Percentiles rank a stretch among this genome's conserved stretches.
phyloP scores from a whole-genome alignment of 1,284 basidiomycete genomes.

The Flammula alnicola region DNA sequence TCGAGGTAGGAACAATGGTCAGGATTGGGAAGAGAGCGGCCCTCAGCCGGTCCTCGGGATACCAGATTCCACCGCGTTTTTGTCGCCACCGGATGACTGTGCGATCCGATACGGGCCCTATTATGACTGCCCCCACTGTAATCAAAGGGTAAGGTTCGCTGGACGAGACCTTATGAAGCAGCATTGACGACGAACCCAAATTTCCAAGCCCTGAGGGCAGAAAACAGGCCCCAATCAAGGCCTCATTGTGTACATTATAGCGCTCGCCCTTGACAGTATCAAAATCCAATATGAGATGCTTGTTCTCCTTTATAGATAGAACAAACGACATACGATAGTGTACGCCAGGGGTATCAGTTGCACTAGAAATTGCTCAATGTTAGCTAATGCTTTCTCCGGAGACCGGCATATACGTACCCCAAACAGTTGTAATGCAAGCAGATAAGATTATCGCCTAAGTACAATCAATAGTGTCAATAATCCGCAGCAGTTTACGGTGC shows the following conservation, averaged over 20 bases:
- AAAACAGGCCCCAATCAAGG: constrained; percentile 39
- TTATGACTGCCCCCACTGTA: constrained; percentile 35
- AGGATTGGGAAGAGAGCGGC: constrained; percentile 24
- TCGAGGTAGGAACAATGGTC: constrained; percentile 23
- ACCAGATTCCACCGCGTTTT: constrained; percentile 31
- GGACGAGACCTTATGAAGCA: background rate
- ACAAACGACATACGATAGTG: constrained; percentile 25
- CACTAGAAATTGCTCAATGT: constrained; percentile 19
- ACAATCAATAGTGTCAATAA: background rate
- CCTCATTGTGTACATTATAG: constrained; percentile 38
- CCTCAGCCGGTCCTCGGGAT: constrained; percentile 33
- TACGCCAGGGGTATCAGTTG: constrained; percentile 29
- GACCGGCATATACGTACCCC: too few relatives aligned
- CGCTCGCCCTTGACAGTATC: constrained; percentile 29
- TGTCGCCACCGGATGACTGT: constrained; percentile 29
- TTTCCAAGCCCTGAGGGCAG: constrained; percentile 38
- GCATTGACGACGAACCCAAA: constrained; percentile 29
- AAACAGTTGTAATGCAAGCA: constrained; percentile 18
- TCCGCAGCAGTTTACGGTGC: background rate
- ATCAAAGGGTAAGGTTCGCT: background rate
- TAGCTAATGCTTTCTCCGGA: too few relatives aligned
- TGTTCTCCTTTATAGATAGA: too few relatives aligned
- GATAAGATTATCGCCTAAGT: constrained; percentile 13
- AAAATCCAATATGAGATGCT: too few relatives aligned
- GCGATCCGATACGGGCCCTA: constrained; percentile 35